These are phyloP conservation scores for Articulospora tetracladia DNA, from an alignment of 495 filamentous ascomycete genomes.

Conservation along the genomic window DNA sequence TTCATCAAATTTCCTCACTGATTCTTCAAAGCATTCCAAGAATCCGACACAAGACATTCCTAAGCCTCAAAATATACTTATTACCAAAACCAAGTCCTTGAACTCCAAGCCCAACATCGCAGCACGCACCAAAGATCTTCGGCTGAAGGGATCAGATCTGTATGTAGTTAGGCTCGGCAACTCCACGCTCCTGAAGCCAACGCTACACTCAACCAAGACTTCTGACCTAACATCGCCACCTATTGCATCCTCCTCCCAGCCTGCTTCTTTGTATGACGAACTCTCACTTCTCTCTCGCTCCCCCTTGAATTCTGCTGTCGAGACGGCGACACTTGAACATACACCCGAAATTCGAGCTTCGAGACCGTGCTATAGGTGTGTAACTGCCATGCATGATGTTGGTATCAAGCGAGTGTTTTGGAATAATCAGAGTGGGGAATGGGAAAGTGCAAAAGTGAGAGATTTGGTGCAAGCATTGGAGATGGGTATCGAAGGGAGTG, in stretches of 20 bases:
- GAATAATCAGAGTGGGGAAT: conserved; percentile 41
- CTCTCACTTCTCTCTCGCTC: conserved; percentile 25
- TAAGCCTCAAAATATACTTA: conserved; percentile 19
- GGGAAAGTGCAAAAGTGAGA: conserved; percentile 47
- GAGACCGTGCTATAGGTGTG: conserved; percentile 47
- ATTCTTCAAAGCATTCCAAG: conserved; percentile 1
- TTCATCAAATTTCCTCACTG: neutral
- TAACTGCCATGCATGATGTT: conserved; percentile 44
- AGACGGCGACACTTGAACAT: neutral
- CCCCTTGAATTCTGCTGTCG: neutral
- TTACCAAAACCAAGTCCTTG: conserved; percentile 20
- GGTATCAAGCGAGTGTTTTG: conserved; percentile 53
- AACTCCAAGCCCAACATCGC: conserved; percentile 21
- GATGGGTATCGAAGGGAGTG: conserved; percentile 12
- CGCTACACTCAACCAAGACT: neutral
- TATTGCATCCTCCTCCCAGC: conserved; percentile 2
- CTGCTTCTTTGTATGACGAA: conserved; percentile 44
- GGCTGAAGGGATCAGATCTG: conserved; percentile 45
- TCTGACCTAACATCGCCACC: neutral
- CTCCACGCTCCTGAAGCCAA: neutral
- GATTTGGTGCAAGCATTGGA: conserved; percentile 44
- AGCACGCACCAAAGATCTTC: conserved; percentile 40
- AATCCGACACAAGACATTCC: conserved; percentile 5
- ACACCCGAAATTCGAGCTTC: conserved; percentile 30
- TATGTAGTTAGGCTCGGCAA: conserved; percentile 45